Evolutionary conservation across 306 rosid genomes (phyloP), one percentile per base, ranked within the genome.

Genomic region (Acacia melanoxylon): DNA sequence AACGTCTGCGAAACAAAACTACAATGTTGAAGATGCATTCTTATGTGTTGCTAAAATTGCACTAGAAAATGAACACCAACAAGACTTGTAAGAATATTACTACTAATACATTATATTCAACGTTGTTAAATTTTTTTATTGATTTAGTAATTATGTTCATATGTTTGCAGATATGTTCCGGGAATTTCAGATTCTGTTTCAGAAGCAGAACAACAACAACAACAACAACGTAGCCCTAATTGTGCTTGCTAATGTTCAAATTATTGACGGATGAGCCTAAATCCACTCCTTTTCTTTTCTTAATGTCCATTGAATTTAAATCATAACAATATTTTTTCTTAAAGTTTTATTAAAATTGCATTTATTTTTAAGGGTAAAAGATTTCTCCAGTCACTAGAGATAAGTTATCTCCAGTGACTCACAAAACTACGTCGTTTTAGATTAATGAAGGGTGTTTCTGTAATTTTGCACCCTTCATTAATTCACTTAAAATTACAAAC

Each of bases 1-100:
- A 79, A 93, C 98, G 20, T 95, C 99, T 4, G 99, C 98, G 3
- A 95, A 93, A 86, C 93, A 95, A 73, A 90, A 87, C 2, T 76
- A 81, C 83, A 90, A 90, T 67, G 87, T 95, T 33, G 94, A 93
- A 3, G 98, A 90, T 46, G 95, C 98, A 20, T 95, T 95, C 82
- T 71, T 86, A 0, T 86, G 91, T 46, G 91, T 86, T 33, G 99
- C 99, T 35, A 84, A 86, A 85, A 78, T 69, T 86, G 91, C 97
- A 46, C 77, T 85, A 45, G 75, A 80, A 85, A 93, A 86, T 85
- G 98, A 95, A 74, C 97, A 81, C 19, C 84, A 87, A 35, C 86
- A 84, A 83, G 93, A 91, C 81, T 83, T 85, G 98, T 95, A 81
- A 88, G 95, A 77, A 74, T 20, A 5, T 37, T 37, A 37, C 41